Evolutionary conservation across 768 basidiomycete genomes (phyloP).

Genomic region (Kwoniella botswanensis): DNA sequence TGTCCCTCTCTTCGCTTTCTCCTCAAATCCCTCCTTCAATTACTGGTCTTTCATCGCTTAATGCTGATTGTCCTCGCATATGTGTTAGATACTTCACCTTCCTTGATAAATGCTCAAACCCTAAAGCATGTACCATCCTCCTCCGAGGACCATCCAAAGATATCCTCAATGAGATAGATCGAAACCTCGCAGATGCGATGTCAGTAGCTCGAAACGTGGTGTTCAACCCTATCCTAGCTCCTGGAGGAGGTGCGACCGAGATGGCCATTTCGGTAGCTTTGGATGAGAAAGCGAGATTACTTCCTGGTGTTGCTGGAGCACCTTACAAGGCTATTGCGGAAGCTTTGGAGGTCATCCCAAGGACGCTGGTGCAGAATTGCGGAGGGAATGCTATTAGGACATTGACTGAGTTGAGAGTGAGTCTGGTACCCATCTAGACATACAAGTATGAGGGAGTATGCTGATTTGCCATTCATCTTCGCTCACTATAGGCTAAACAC

Average conservation of each 20-base stretch:
- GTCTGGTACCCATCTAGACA: conserved; percentile 47
- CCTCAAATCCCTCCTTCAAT: background rate
- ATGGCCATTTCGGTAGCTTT: conserved; percentile 94
- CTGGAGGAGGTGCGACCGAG: conserved; percentile 96
- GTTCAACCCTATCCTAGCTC: conserved; percentile 91
- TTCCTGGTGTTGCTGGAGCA: conserved; percentile 88
- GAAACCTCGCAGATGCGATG: conserved; percentile 97
- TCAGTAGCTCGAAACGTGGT: conserved; percentile 94
- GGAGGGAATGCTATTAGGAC: conserved; percentile 94
- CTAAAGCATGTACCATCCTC: conserved; percentile 97
- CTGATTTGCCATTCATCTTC: background rate
- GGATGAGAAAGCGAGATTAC: conserved; percentile 69
- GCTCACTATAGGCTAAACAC: conserved; percentile 77
- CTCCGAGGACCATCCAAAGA: conserved; percentile 98
- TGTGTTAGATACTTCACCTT: conserved; percentile 86
- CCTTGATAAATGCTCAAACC: conserved; percentile 84
- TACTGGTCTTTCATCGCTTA: background rate
- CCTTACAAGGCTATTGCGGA: conserved; percentile 91
- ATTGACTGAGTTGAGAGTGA: conserved; percentile 86
- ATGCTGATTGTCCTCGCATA: background rate
- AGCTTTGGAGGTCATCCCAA: conserved; percentile 95
- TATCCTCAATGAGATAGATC: conserved; percentile 96
- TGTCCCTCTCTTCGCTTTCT: background rate
- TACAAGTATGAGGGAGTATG: background rate
- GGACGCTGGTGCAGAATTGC: conserved; percentile 91